Conservation (phyloP, 202 grass and related monocot species). For the Schoenoplectus triqueter region DNA sequence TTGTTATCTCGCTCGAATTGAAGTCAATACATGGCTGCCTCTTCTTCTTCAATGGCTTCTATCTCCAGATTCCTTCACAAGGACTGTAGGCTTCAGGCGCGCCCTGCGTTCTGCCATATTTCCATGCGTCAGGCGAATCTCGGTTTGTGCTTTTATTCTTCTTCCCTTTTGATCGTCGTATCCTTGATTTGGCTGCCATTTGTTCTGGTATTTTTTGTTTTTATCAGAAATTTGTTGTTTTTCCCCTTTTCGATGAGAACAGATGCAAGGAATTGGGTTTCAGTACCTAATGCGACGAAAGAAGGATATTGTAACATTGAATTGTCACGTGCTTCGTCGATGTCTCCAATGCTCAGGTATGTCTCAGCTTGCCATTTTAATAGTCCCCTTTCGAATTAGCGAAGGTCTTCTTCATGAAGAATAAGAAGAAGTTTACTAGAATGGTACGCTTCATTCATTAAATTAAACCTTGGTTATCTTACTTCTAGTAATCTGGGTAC, state of each 20-base stretch:
- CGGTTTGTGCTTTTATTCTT: neutral
- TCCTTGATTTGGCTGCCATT: slow-evolving; percentile 15
- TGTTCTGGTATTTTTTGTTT: neutral
- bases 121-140: slow-evolving; percentile 33
- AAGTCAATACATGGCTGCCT: slow-evolving; percentile 24
- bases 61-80: slow-evolving; percentile 60
- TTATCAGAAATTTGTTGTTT: neutral
- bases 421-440: slow-evolving; percentile 13
- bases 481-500: slow-evolving; percentile 23
- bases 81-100: slow-evolving; percentile 26
- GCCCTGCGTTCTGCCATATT: slow-evolving; percentile 20
- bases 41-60: slow-evolving; percentile 62
- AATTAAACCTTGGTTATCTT: neutral
- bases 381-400: neutral
- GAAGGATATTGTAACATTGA: slow-evolving; percentile 37
- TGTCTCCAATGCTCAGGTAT: slow-evolving; percentile 56
- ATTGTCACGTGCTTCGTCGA: slow-evolving; percentile 26
- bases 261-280: slow-evolving; percentile 48
- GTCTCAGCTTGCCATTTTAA: neutral
- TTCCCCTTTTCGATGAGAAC: neutral
- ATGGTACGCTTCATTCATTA: slow-evolving; percentile 19
- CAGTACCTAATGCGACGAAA: slow-evolving; percentile 42
- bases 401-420: neutral
- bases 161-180: neutral
- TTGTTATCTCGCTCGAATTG: slow-evolving; percentile 26